Evolutionary conservation across 805 yeast species (phyloP), one percentile per base, ranked within the genome.

Genomic region (Kazachstania psychrophila): DNA sequence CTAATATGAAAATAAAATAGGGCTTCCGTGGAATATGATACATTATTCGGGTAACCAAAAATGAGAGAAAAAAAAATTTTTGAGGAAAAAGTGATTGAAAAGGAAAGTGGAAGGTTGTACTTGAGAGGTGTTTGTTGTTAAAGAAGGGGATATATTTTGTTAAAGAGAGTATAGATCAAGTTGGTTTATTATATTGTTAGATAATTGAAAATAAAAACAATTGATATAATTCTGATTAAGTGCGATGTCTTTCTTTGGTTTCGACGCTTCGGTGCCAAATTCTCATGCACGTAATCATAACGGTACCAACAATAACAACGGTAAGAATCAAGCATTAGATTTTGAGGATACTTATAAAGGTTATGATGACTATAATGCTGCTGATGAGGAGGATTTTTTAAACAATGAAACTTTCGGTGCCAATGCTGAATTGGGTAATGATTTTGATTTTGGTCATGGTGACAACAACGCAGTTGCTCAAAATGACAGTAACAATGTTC

Each of bases 311-410:
- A 13, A 28, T 15, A 29, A 14, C 4, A 23, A 26, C 5, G 34
- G 33, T 20, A 42, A 38, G 19, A 47, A 41, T 9, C 51, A 49
- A 48, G 64, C 72, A 8, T 68, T 74, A 55, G 87, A 83, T 54
- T 86, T 85, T 54, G 94, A 86, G 50, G 94, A 86, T 23, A 77
- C 89, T 14, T 83, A 82, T 58, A 83, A 77, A 38, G 88, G 89
- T 2, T 68, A 79, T 38, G 94, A 85, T 5, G 83, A 76, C n/a
- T 68, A 65, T 33, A 71, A 68, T 23, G 83, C 76, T 39, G 83
- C 76, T 39, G 79, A 73, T 23, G 88, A 80, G 33, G 95, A 85
- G 54, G 92, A 81, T 26, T 68, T 48, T 35, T 44, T 60, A 39
- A 51, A 62, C 40, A 42, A 47, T 32, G 60, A 58, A 41, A 55